Evolutionary conservation across 1,284 basidiomycete species (phyloP).

Genomic region (Prillingera fragicola): DNA sequence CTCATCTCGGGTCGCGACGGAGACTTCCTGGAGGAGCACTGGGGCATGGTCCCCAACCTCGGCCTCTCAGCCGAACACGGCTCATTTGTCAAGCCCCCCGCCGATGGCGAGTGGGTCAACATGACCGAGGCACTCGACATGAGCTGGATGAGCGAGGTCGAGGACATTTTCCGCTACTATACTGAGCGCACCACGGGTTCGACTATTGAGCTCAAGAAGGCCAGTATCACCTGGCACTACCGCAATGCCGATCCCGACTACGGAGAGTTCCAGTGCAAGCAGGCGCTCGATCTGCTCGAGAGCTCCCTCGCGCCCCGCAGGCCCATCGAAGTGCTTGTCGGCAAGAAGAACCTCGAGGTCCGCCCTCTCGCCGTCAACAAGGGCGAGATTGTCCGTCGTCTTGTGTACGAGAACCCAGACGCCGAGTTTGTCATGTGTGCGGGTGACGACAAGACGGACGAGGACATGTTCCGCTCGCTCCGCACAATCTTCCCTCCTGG

Average conservation of each 20-base stretch:
- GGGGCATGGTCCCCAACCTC: slow-evolving; percentile 74
- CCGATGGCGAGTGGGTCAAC: slow-evolving; percentile 67
- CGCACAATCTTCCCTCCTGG: slow-evolving; percentile 51
- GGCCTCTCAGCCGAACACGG: slow-evolving; percentile 97
- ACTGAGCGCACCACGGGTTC: slow-evolving; percentile 94
- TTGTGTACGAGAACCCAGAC: slow-evolving; percentile 85
- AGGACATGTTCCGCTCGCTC: slow-evolving; percentile 92
- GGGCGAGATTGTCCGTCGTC: slow-evolving; percentile 94
- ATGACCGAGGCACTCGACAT: slow-evolving; percentile 89
- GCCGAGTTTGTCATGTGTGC: slow-evolving; percentile 95
- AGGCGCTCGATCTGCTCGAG: slow-evolving; percentile 93
- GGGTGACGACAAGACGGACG: slow-evolving; percentile 97
- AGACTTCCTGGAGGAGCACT: slow-evolving; percentile 82
- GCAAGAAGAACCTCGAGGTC: slow-evolving; percentile 98
- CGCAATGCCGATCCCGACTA: slow-evolving; percentile 89
- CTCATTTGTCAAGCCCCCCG: slow-evolving; percentile 77
- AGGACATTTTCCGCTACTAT: slow-evolving; percentile 93
- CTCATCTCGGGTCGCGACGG: slow-evolving; percentile 97
- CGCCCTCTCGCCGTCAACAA: slow-evolving; percentile 93
- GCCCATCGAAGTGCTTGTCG: slow-evolving; percentile 88
- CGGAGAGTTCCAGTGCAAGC: slow-evolving; percentile 90
- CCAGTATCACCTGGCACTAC: slow-evolving; percentile 97
- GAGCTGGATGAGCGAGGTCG: slow-evolving; percentile 95
- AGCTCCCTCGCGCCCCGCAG: slow-evolving; percentile 81
- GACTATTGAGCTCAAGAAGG: slow-evolving; percentile 94